Evolutionary conservation across 2,329 filamentous ascomycete species (phyloP).

Genomic region (Trichoderma pleuroti): DNA sequence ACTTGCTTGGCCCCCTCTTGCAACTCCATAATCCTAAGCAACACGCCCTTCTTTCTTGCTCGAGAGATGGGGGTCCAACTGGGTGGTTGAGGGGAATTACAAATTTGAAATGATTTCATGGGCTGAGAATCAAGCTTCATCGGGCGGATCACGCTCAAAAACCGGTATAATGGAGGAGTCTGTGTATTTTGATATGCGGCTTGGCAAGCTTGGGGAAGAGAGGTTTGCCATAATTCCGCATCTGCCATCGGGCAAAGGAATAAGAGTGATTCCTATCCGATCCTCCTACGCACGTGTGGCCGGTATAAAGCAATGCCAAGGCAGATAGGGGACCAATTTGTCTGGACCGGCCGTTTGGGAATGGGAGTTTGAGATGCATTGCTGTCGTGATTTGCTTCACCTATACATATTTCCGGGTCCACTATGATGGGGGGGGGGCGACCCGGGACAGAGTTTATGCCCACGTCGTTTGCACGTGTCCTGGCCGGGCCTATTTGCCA

Average conservation of each 20-base stretch:
- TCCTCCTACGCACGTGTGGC: neutral
- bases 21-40: neutral
- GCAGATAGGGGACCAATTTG: neutral
- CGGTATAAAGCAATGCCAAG: neutral
- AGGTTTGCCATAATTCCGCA: neutral
- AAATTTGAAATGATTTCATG: neutral
- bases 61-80: neutral
- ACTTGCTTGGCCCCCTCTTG: neutral
- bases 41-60: neutral
- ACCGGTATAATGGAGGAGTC: neutral
- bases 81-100: neutral
- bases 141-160: too few relatives aligned
- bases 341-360: neutral
- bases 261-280: neutral
- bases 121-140: constrained; percentile 2
- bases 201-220: neutral
- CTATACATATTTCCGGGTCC: neutral
- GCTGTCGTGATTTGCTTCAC: neutral
- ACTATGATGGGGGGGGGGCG: neutral
- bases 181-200: neutral
- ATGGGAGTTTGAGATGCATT: neutral
- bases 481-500: neutral
- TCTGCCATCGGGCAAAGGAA: neutral
- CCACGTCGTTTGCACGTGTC: neutral
- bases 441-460: neutral